phyloP scores from a whole-genome alignment of 176 grass and related monocot genomes.

The Ensete glaucum region DNA sequence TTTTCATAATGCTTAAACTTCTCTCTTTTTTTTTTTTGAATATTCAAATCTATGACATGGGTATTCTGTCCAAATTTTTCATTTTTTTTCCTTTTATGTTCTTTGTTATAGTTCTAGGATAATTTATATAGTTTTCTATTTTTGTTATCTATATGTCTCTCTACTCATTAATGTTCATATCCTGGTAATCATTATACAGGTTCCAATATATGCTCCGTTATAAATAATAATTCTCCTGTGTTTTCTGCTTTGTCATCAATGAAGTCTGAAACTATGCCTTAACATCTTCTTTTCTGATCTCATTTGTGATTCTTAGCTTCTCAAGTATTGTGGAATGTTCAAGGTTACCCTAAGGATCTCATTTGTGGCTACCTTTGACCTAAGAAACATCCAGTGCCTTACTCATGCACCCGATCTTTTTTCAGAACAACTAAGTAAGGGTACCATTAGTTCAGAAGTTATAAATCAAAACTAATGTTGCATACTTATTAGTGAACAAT shows the following conservation, averaged over 20 bases:
- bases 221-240: neutral
- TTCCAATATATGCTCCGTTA: neutral
- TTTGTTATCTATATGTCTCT: neutral
- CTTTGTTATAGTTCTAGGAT: neutral
- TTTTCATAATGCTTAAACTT: neutral
- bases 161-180: neutral
- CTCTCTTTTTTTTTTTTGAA: neutral
- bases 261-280: neutral
- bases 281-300: neutral
- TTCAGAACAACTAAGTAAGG: neutral
- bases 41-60: neutral
- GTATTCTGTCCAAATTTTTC: neutral
- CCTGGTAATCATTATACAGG: neutral
- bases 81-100: neutral
- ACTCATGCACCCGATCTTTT: neutral
- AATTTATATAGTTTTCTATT: neutral
- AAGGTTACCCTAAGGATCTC: neutral
- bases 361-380: neutral
- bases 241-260: neutral
- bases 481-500: neutral
- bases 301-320: constrained; percentile 1
- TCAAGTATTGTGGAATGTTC: neutral
- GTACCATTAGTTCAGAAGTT: neutral
- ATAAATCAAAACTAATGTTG: neutral
- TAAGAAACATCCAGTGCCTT: neutral